A percentile compares a stretch with the other conserved stretches of the same genome.
phyloP scores from a whole-genome alignment of 2,329 filamentous ascomycete species.

The Leptographium galeiforme region DNA sequence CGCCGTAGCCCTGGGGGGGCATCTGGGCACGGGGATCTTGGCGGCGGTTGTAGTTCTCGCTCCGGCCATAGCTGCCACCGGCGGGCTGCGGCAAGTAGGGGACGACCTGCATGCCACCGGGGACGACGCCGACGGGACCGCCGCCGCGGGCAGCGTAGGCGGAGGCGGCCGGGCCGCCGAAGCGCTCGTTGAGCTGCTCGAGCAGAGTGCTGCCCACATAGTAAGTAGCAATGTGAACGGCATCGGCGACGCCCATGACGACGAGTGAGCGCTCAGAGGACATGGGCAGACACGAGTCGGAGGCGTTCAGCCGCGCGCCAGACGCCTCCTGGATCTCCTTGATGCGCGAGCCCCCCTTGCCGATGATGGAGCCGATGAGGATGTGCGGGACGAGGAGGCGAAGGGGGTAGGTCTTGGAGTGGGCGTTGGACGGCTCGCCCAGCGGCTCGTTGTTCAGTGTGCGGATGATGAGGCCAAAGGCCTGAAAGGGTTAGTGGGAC shows the following conservation, averaged over 20 bases:
- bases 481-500: constrained; percentile 33
- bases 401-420: constrained; percentile 94
- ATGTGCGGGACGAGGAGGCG: constrained; percentile 93
- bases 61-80: constrained; percentile 81
- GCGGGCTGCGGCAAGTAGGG: constrained; percentile 90
- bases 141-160: constrained; percentile 93
- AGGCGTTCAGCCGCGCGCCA: constrained; percentile 89
- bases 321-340: constrained; percentile 98
- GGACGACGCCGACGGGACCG: constrained; percentile 82
- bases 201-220: constrained; percentile 97
- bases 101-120: constrained; percentile 98
- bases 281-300: constrained; percentile 82
- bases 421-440: constrained; percentile 72
- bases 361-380: constrained; percentile 95
- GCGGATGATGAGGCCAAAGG: constrained; percentile 94
- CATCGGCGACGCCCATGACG: constrained; percentile 93
- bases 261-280: constrained; percentile 97
- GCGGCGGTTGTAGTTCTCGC: constrained; percentile 70
- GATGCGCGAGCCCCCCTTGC: constrained; percentile 89
- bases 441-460: constrained; percentile 96
- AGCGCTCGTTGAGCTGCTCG: constrained; percentile 92
- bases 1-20: constrained; percentile 63
- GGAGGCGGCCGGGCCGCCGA: constrained; percentile 91
- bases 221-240: constrained; percentile 96
- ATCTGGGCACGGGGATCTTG: constrained; percentile 61